Evolutionary conservation across 2,329 filamentous ascomycete genomes (phyloP).

Genomic region (Talaromyces sp.): DNA sequence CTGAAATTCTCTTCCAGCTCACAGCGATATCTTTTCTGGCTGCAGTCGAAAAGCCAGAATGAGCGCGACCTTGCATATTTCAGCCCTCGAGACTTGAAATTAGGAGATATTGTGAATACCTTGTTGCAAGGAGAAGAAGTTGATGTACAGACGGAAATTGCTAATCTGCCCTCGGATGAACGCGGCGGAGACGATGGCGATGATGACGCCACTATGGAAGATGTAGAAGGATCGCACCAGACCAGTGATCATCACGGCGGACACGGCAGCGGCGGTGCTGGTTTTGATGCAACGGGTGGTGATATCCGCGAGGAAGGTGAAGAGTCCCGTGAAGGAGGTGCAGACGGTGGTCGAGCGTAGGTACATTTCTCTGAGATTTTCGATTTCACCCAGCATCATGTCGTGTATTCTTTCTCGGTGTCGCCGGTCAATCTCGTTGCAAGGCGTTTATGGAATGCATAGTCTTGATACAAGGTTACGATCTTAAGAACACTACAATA

Average conservation of each 20-base stretch:
- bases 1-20: constrained; percentile 93
- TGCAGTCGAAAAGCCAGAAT: constrained; percentile 85
- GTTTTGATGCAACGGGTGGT: constrained; percentile 80
- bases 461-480: constrained; percentile 9
- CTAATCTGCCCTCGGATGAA: constrained; percentile 53
- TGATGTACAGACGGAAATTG: constrained; percentile 69
- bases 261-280: constrained; percentile 74
- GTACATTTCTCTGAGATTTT: constrained; percentile 54
- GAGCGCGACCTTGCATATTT: constrained; percentile 69
- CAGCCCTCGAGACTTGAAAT: constrained; percentile 78
- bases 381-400: background rate
- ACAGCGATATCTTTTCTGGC: constrained; percentile 89
- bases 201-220: constrained; percentile 74
- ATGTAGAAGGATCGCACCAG: constrained; percentile 62
- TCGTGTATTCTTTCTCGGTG: background rate
- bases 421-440: constrained; percentile 6
- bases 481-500: constrained; percentile 15
- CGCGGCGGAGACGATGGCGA: constrained; percentile 55
- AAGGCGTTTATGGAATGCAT: constrained; percentile 18
- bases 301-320: constrained; percentile 89
- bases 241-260: constrained; percentile 53
- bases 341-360: constrained; percentile 99
- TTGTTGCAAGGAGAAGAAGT: constrained; percentile 87
- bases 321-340: constrained; percentile 83
- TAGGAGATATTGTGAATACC: constrained; percentile 80